Conservation (phyloP, 805 yeast species). For the Kazachstania africana region DNA sequence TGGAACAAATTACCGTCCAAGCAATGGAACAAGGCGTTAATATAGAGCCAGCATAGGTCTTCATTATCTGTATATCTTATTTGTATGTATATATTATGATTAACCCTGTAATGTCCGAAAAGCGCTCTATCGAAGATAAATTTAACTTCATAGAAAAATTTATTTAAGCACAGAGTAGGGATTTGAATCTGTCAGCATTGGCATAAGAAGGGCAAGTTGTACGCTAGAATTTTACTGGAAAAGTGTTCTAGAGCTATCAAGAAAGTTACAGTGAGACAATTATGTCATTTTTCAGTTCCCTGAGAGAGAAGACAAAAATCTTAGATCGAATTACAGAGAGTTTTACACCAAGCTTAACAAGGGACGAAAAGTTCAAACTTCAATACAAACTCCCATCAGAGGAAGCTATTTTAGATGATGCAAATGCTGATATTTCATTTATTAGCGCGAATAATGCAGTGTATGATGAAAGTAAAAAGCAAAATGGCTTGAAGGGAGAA, state of each 20-base stretch:
- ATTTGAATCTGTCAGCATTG: too few relatives aligned
- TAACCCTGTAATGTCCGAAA: too few relatives aligned
- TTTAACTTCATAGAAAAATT: too few relatives aligned
- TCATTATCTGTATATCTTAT: not conserved
- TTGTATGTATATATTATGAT: too few relatives aligned
- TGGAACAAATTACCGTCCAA: conserved; percentile 15
- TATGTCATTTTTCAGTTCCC: conserved; percentile 38
- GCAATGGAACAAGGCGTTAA: not conserved
- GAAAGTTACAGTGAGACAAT: too few relatives aligned
- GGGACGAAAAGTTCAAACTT: conserved; percentile 58
- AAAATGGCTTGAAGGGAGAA: conserved; percentile 2
- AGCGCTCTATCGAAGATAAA: too few relatives aligned
- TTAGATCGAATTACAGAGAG: conserved; percentile 29
- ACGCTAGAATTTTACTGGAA: too few relatives aligned
- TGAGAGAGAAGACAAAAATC: conserved; percentile 37
- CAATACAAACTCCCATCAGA: conserved; percentile 62
- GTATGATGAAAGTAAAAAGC: conserved; percentile 3
- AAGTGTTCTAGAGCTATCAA: too few relatives aligned
- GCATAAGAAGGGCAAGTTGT: too few relatives aligned
- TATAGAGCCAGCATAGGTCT: not conserved
- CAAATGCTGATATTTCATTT: conserved; percentile 49
- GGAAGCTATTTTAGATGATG: conserved; percentile 54
- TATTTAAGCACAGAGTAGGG: too few relatives aligned
- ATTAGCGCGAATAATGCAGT: conserved; percentile 15
- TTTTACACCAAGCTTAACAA: conserved; percentile 34